Percentiles rank a stretch among this genome's conserved stretches.
phyloP scores from a whole-genome alignment of 148 eudicot genomes.

The Cornus florida region DNA sequence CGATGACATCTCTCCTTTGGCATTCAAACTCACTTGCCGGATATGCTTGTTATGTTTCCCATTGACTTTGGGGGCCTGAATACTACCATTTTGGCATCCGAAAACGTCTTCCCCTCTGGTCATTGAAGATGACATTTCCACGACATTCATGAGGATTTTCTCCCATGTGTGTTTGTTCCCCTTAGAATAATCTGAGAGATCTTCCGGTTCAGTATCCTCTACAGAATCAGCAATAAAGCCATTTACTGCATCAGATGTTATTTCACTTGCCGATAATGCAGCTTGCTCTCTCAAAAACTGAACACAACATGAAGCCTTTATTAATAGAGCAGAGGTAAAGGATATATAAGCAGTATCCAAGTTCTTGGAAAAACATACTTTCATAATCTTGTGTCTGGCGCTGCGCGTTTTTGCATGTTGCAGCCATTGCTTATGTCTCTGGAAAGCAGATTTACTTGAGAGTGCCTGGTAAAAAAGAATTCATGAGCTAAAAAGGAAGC shows the following conservation, averaged over 20 bases:
- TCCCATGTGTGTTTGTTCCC: slow-evolving; percentile 53
- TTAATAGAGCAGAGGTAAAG: slow-evolving; percentile 18
- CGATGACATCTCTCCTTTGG: slow-evolving; percentile 48
- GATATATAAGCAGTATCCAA: not conserved
- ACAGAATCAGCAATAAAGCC: slow-evolving; percentile 53
- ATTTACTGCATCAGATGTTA: slow-evolving; percentile 56
- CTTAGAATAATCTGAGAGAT: slow-evolving; percentile 40
- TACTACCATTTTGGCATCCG: slow-evolving; percentile 40
- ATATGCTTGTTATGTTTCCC: slow-evolving; percentile 76
- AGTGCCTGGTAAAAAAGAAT: slow-evolving; percentile 54
- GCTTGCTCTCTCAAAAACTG: slow-evolving; percentile 95
- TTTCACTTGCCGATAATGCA: slow-evolving; percentile 62
- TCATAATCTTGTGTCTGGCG: slow-evolving; percentile 93
- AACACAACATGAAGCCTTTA: slow-evolving; percentile 9
- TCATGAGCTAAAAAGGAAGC: slow-evolving; percentile 8
- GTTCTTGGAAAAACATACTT: slow-evolving; percentile 39
- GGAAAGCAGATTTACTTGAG: slow-evolving; percentile 81
- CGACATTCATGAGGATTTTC: slow-evolving; percentile 43
- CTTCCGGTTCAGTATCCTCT: slow-evolving; percentile 41
- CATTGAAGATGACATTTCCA: slow-evolving; percentile 42
- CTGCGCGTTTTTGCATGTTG: slow-evolving; percentile 97
- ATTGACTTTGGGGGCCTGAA: slow-evolving; percentile 63
- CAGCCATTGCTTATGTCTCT: slow-evolving; percentile 89
- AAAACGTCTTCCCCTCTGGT: slow-evolving; percentile 41
- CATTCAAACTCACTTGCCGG: slow-evolving; percentile 52